phyloP scores from a whole-genome alignment of 1,139 yeast species.

The Suhomyces chickasaworum region DNA sequence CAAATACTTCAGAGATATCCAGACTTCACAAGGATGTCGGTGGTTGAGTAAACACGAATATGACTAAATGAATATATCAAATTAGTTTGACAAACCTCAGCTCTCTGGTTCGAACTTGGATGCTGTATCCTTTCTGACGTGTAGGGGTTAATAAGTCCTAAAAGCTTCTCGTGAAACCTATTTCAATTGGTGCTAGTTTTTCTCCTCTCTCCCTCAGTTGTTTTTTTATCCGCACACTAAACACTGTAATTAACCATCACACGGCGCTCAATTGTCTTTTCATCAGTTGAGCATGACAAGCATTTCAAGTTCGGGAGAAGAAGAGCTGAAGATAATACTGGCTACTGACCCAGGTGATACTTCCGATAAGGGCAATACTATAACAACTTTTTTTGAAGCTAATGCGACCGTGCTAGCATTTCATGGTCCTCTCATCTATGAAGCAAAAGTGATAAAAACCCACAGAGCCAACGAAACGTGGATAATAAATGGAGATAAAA shows the following conservation, averaged over 20 bases:
- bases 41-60: background rate
- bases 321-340: background rate
- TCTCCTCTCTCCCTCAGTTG: constrained; percentile 11
- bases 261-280: background rate
- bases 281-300: constrained; percentile 5
- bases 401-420: constrained; percentile 70
- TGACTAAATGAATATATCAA: background rate
- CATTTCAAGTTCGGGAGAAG: constrained; percentile 3
- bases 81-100: background rate
- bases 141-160: background rate
- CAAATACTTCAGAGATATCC: background rate
- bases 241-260: constrained; percentile 3
- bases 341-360: background rate
- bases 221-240: constrained; percentile 12
- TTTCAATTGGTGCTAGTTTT: constrained; percentile 2
- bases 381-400: constrained; percentile 22
- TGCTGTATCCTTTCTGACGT: background rate
- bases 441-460: constrained; percentile 73
- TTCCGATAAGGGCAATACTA: background rate
- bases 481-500: constrained; percentile 46
- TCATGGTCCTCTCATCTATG: constrained; percentile 90
- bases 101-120: background rate
- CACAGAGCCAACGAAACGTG: constrained; percentile 56
- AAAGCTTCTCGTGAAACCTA: background rate
- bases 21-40: background rate